Evolutionary conservation across 352 stramenopile species (phyloP).

Genomic region (Phytophthora fragariaefolia): DNA sequence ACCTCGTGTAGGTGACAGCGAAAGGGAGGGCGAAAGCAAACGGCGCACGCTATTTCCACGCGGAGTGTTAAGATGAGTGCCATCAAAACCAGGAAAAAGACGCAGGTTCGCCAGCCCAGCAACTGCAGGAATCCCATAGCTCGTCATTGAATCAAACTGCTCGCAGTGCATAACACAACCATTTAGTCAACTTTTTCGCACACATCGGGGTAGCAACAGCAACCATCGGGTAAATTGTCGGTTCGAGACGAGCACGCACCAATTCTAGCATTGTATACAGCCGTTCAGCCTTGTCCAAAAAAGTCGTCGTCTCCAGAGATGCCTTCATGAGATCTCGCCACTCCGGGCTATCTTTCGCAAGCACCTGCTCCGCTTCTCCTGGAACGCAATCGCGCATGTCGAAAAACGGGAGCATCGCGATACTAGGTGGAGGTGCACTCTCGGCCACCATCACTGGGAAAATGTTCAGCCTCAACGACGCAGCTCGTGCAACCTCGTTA

Average conservation of each 20-base stretch:
- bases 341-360: conserved; percentile 42
- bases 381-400: conserved; percentile 77
- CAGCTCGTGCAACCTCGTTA: conserved; percentile 77
- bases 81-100: conserved; percentile 52
- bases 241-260: no score
- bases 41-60: conserved; percentile 48
- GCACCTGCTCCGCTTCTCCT: conserved; percentile 18
- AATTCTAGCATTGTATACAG: conserved; percentile 71
- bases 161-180: conserved; percentile 1
- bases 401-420: conserved; percentile 79
- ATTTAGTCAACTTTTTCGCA: no score
- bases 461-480: conserved; percentile 65
- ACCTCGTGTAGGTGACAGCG: conserved; percentile 16
- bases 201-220: no score
- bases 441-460: conserved; percentile 76
- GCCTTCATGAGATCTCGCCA: conserved; percentile 55
- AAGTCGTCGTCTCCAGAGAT: conserved; percentile 42
- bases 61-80: conserved; percentile 39
- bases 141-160: conserved; percentile 73
- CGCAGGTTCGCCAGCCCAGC: conserved; percentile 65
- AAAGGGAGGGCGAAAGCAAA: conserved; percentile 45
- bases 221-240: background rate
- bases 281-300: conserved; percentile 56
- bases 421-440: conserved; percentile 68
- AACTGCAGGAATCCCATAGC: conserved; percentile 66